phyloP scores from a whole-genome alignment of 2,329 filamentous ascomycete genomes.

The Elsinoe necatrix region DNA sequence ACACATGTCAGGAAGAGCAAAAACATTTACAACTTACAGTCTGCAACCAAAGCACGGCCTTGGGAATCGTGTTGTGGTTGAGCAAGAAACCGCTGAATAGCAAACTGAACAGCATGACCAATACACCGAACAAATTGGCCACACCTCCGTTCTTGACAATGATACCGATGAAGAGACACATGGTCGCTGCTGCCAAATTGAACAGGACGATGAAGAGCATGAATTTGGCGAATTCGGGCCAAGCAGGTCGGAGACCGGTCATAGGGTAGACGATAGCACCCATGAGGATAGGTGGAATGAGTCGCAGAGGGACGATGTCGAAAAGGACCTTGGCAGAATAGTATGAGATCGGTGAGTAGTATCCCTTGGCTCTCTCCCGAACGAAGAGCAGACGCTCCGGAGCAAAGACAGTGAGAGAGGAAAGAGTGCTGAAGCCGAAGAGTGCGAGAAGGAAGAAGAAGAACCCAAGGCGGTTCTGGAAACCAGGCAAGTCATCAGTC shows the following conservation, averaged over 20 bases:
- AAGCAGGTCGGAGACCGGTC: conserved; percentile 81
- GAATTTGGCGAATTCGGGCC: conserved; percentile 80
- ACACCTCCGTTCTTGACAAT: conserved; percentile 86
- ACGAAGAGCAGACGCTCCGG: conserved; percentile 85
- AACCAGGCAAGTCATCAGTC: conserved; percentile 91
- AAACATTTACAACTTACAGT: conserved; percentile 43
- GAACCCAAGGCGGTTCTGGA: conserved; percentile 91
- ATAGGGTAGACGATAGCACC: conserved; percentile 95
- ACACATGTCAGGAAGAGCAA: conserved; percentile 8
- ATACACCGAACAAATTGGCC: conserved; percentile 83
- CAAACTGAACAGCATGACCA: conserved; percentile 96
- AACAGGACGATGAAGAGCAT: conserved; percentile 88
- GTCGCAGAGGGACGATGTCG: conserved; percentile 86
- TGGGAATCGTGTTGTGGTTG: conserved; percentile 88
- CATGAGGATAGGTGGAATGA: conserved; percentile 91
- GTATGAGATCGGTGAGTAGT: conserved; percentile 89
- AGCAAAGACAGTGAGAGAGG: conserved; percentile 87
- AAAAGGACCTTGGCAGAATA: conserved; percentile 97
- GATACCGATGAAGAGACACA: conserved; percentile 94
- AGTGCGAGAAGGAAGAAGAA: conserved; percentile 96
- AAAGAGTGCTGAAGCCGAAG: conserved; percentile 94
- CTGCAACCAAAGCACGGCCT: conserved; percentile 81
- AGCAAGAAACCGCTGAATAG: conserved; percentile 89
- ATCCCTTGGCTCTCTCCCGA: conserved; percentile 89
- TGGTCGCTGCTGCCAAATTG: conserved; percentile 86